A percentile compares a stretch with the other conserved stretches of the same genome.
phyloP scores from a whole-genome alignment of 2,329 filamentous ascomycete species.

The Colletotrichum sp. region DNA sequence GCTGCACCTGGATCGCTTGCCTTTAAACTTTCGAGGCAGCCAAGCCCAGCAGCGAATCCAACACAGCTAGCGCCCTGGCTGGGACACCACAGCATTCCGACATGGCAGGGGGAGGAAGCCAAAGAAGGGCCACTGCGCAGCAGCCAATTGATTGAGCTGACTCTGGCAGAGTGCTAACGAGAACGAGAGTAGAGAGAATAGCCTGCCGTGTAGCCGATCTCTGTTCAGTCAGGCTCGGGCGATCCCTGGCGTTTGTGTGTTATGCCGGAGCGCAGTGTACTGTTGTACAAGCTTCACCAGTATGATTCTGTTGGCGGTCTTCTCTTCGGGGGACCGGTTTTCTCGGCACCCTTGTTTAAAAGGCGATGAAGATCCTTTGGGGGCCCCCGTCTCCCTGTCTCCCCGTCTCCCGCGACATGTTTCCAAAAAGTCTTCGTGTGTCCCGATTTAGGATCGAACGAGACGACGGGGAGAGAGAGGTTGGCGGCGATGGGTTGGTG shows the following conservation, averaged over 20 bases:
- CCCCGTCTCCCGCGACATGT: not conserved
- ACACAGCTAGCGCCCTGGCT: not conserved
- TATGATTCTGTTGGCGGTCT: not conserved
- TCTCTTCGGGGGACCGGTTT: not conserved
- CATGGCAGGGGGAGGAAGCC: not conserved
- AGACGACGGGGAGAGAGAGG: not conserved
- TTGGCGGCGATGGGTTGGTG: not conserved
- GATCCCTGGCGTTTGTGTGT: not conserved
- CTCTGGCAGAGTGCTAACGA: not conserved
- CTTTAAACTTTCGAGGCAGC: not conserved
- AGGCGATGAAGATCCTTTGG: not conserved
- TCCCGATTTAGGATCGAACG: slow-evolving; percentile 1
- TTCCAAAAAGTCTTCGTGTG: not conserved
- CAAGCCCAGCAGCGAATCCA: not conserved
- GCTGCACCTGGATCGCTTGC: not conserved
- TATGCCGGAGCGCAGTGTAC: not conserved
- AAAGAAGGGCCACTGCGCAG: not conserved
- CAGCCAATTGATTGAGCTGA: not conserved
- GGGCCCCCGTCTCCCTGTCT: not conserved
- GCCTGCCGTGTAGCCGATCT: slow-evolving; percentile 10
- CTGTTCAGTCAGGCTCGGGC: not conserved
- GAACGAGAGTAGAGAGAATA: not conserved
- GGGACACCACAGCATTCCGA: not conserved
- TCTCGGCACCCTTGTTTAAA: not conserved
- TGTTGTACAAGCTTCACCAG: not conserved